These are phyloP conservation scores for Spongiforma sp. DNA, from an alignment of 1,284 basidiomycete species.

Conservation along the genomic window DNA sequence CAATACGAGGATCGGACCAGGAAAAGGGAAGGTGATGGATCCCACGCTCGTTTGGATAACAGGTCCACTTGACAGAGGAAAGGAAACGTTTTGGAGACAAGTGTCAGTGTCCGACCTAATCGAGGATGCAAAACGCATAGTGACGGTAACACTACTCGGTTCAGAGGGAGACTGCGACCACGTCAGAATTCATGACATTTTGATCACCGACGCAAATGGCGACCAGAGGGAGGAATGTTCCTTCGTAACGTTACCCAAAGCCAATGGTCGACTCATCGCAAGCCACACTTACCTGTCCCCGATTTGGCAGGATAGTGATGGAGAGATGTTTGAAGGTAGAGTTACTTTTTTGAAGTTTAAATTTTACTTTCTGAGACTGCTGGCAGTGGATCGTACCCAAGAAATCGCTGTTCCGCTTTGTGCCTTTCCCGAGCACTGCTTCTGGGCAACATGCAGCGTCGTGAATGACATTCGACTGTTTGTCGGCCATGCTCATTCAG, in stretches of 20 bases:
- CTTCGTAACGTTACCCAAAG: conserved; percentile 33
- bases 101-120: conserved; percentile 36
- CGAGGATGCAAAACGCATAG: conserved; percentile 5
- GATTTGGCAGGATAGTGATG: conserved; percentile 56
- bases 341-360: conserved; percentile 1
- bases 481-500: conserved; percentile 70
- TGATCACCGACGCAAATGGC: neutral
- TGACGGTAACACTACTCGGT: conserved; percentile 24
- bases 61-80: conserved; percentile 27
- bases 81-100: conserved; percentile 42
- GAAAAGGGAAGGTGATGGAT: conserved; percentile 66
- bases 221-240: conserved; percentile 11
- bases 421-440: conserved; percentile 66
- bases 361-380: conserved; percentile 15
- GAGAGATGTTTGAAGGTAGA: conserved; percentile 59
- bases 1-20: conserved; percentile 64
- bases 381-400: conserved; percentile 22
- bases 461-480: conserved; percentile 44
- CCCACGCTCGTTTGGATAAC: conserved; percentile 59
- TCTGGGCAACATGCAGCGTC: conserved; percentile 43
- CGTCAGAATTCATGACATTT: conserved; percentile 24
- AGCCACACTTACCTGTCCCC: conserved; percentile 31
- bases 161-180: conserved; percentile 27
- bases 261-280: conserved; percentile 51
- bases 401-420: conserved; percentile 38